Conservation (phyloP, 768 basidiomycete genomes). For the Pluteus cervinus region DNA sequence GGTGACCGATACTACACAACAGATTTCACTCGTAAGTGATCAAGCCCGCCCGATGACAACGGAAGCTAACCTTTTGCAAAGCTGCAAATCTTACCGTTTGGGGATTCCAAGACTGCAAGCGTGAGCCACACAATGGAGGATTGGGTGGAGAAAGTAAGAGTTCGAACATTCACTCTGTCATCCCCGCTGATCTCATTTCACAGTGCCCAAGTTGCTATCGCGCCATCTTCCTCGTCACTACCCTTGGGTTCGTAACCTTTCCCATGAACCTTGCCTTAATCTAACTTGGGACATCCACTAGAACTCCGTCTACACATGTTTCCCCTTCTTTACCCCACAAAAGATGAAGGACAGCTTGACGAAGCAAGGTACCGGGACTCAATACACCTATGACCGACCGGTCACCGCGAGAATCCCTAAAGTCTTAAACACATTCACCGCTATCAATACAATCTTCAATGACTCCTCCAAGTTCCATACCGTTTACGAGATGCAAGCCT, state of each 20-base stretch:
- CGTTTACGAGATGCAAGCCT: conserved; percentile 19
- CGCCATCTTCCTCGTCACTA: conserved; percentile 38
- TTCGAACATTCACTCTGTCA: neutral
- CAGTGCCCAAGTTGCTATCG: conserved; percentile 39
- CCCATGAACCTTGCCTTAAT: neutral
- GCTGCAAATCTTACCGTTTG: conserved; percentile 41
- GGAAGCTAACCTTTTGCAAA: conserved; percentile 8
- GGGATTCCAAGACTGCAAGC: conserved; percentile 44
- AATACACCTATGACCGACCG: conserved; percentile 40
- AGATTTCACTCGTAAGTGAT: conserved; percentile 39
- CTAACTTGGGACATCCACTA: conserved; percentile 23
- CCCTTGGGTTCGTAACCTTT: conserved; percentile 21
- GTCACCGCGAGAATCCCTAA: conserved; percentile 19
- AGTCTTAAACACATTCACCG: conserved; percentile 25
- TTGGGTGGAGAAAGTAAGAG: conserved; percentile 27
- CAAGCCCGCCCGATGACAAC: neutral
- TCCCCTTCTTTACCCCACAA: conserved; percentile 61
- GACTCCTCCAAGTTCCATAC: conserved; percentile 30
- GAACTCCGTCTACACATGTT: conserved; percentile 53
- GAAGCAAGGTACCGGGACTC: conserved; percentile 27
- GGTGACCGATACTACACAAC: conserved; percentile 50
- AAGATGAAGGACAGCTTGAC: conserved; percentile 33
- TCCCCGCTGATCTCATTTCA: neutral
- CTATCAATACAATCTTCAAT: conserved; percentile 26
- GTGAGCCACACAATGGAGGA: conserved; percentile 36